Base-by-base conservation (phyloP, 306 rosid genomes). In the Rubus idaeus region DNA sequence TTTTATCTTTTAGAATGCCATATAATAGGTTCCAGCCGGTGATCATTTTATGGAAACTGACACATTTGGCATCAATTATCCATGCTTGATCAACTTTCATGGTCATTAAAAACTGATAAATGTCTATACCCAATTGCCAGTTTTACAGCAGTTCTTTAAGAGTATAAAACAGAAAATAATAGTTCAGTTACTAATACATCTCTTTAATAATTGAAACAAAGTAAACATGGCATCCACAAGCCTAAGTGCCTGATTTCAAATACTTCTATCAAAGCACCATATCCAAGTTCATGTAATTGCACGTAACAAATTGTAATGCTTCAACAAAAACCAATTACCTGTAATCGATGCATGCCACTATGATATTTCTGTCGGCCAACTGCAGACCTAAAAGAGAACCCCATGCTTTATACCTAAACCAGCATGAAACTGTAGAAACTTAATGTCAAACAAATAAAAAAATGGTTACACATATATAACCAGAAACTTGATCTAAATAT, bases 401-500 rank as follows among this genome's bases (percentile, higher is more conserved):
- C 98, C 99, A 96, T 56, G 99, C 98, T 90, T 96, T 96, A 77
- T 96, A 87, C 90, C 99, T 96, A 70, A 81, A 84, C 71, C 77
- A 81, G 68, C 78, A 80, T n/a, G 63, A 83, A 84, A 76, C 26
- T 2, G 46, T 44, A 66, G 63, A 83, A 77, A 82, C 70, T 77
- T 80, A 77, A 77, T 18, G 63, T 74, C 73, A 45, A 74, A 57
- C 5, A 67, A 69, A 52, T 9, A 78, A 70, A 75, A 51, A 74
- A 58, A 68, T 35, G 49, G 26, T 53, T 18, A 73, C 77, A 21
- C 40, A 57, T 42, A 57, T 11, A 13, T 18, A 74, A 74, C 16
- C 70, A 60, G 35, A 60, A 74, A 45, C 70, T 17, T 60, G 47
- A 16, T n/a, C 26, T 58, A 16, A 26, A 21, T 6, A 61, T 18